Base-by-base conservation (phyloP, 2,329 filamentous ascomycete species). In the Colletotrichum brevisporum region DNA sequence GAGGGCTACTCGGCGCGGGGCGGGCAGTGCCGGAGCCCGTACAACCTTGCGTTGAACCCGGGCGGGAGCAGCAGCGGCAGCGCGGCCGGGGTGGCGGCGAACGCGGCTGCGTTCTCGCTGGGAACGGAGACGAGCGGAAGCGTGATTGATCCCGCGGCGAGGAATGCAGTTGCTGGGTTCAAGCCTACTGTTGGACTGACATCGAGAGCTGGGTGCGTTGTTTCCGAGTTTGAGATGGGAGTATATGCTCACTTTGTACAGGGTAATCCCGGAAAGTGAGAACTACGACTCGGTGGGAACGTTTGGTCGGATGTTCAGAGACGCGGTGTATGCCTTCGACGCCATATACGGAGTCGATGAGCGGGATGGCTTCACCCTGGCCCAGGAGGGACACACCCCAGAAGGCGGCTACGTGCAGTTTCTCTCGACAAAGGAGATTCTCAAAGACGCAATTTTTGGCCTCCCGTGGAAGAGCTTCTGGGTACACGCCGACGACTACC, bases 101-200 rank as follows among this genome's bases (percentile, higher is more conserved):
- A 93, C 72, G 79, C 88, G 2, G 83, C 89, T 26, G 81, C 89
- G 0, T 91, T 93, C 75, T 83, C 90, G 0, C 77, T 94, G 0
- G 93, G 92, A 1, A 94, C 92, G 0, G 92, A 94, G 80, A 94
- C 92, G 0, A 91, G 94, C 75, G 91, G 88, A 4, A 90, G 87
- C 79, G 84, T 94, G 16, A 93, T 94, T 75, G 90, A 89, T 76
- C 92, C 92, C 0, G 91, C 92, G 1, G 87, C 91, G 76, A 83
- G 90, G 5, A 93, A 92, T 75, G 86, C 84, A 2, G 76, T 94
- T 2, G 91, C 94, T 2, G 92, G 92, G 3, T 87, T 94, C 77
- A 94, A 94, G 79, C 91, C 92, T 1, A 94, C 91, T 1, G 90
- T 94, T 6, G 92, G 92, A 0, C 78, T 93, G 58, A 93, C 91